Evolutionary conservation across 148 eudicot species (phyloP), one percentile per base, ranked within the genome.

Genomic region (Fagopyrum esculentum): DNA sequence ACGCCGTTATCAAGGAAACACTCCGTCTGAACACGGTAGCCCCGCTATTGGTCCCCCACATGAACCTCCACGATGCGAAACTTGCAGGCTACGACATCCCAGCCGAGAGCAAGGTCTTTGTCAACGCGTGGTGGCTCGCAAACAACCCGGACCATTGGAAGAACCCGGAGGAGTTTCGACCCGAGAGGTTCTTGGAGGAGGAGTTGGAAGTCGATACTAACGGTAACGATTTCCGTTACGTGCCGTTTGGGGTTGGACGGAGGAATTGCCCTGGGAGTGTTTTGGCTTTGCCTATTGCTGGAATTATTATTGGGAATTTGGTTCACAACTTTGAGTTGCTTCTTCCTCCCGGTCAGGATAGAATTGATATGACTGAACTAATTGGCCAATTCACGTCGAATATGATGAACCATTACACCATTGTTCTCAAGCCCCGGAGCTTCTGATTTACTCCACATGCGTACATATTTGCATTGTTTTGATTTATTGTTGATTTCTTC

Each of bases 61-160:
- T 88, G 91, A 90, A 90, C 82, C 87, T 88, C 19, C 75, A 90
- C 2, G 89, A 88, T 43, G 95, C 90, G 17, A 84, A 85, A 50
- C 87, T 90, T 3, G 91, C 87, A 6, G 90, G 85, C n/a, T 86
- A 81, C 77, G 73, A 76, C 2, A 88, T 88, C 16, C 95, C 91
- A 4, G 80, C 78, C 7, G 95, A 90, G 77, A 76, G 83, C 3
- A 88, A 88, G 81, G 82, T 90, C 40, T 80, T 90, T 60, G 91
- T 90, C 16, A 90, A 88, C 47, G 95, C 90, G 1, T 90, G 95
- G 95, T 88, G 94, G 91, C 80, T 88, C 57, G 91, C 86, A 1
- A 88, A 90, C 77, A 88, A 90, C 74, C 95, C 95, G 1, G 85
- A 77, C 19, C 78, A 77, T 78, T 90, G 94, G 94, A 73, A 77